Conservation (phyloP, 2,329 filamentous ascomycete species). For the Epichloe brachyelytri region DNA sequence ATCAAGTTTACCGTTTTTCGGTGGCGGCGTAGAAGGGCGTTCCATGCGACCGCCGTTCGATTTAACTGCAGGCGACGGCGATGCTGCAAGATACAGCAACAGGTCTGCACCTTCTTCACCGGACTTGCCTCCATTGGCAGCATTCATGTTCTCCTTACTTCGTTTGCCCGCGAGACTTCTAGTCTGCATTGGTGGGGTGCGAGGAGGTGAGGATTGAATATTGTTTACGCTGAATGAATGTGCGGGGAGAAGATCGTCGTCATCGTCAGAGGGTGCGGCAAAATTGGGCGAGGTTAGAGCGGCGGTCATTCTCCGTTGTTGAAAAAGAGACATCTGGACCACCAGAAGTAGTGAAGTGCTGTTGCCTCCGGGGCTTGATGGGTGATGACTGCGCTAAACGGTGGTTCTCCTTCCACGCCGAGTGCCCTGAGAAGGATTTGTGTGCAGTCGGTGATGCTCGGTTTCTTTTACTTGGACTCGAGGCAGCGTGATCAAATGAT, state of each 20-base stretch:
- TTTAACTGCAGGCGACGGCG: conserved; percentile 69
- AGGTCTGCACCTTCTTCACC: conserved; percentile 74
- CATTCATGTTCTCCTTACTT: conserved; percentile 32
- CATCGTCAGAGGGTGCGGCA: conserved; percentile 58
- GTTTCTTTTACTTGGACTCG: conserved; percentile 55
- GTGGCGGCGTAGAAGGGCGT: conserved; percentile 64
- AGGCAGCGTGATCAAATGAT: conserved; percentile 41
- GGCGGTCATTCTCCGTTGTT: conserved; percentile 54
- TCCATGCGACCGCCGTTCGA: conserved; percentile 39
- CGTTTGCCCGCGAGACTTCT: conserved; percentile 34
- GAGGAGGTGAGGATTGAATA: conserved; percentile 67
- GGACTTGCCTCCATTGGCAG: conserved; percentile 38
- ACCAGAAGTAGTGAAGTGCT: conserved; percentile 59
- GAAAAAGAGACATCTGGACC: conserved; percentile 65
- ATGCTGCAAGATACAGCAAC: conserved; percentile 75
- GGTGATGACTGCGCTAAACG: conserved; percentile 78
- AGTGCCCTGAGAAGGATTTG: conserved; percentile 42
- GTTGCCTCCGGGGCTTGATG: conserved; percentile 60
- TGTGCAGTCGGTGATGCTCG: conserved; percentile 47
- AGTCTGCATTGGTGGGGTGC: conserved; percentile 61
- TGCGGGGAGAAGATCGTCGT: conserved; percentile 66
- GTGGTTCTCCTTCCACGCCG: conserved; percentile 65
- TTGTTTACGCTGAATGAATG: conserved; percentile 58
- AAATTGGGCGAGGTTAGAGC: conserved; percentile 48
- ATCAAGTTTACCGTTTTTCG: conserved; percentile 52